Percentiles rank a stretch among this genome's conserved stretches.
phyloP scores from a whole-genome alignment of 164 flowering plant genomes.

The Umbilicus rupestris region DNA sequence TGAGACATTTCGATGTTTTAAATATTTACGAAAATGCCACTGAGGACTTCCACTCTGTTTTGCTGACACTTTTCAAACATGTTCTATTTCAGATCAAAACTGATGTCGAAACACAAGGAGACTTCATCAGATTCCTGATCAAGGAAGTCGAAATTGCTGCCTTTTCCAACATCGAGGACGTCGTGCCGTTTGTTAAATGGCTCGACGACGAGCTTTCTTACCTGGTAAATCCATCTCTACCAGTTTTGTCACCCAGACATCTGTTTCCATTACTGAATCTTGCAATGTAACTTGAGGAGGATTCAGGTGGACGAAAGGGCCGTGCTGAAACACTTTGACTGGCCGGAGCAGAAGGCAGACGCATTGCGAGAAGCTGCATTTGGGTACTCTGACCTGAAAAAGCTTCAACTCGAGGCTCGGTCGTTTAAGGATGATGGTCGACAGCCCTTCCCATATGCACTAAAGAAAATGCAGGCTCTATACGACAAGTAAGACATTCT shows the following conservation, averaged over 20 bases:
- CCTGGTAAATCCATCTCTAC: slow-evolving; percentile 32
- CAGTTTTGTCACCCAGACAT: too few species aligned
- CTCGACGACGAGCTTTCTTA: slow-evolving; percentile 94
- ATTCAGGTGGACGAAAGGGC: slow-evolving; percentile 96
- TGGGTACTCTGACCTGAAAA: slow-evolving; percentile 76
- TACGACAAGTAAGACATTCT: slow-evolving; percentile 62
- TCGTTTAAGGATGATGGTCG: slow-evolving; percentile 54
- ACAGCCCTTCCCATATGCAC: slow-evolving; percentile 57
- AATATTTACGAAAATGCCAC: slow-evolving; percentile 24
- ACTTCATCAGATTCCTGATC: slow-evolving; percentile 82
- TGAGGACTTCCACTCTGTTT: background rate
- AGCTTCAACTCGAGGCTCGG: slow-evolving; percentile 64
- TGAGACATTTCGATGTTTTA: slow-evolving; percentile 24
- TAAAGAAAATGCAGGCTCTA: slow-evolving; percentile 74
- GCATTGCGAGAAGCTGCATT: slow-evolving; percentile 92
- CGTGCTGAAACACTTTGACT: slow-evolving; percentile 85
- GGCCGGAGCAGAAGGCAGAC: slow-evolving; percentile 97
- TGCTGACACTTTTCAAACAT: background rate
- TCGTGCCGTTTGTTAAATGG: slow-evolving; percentile 91
- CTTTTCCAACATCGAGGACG: slow-evolving; percentile 75
- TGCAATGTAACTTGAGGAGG: slow-evolving; percentile 8
- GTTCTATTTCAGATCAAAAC: slow-evolving; percentile 64
- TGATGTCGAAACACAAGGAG: slow-evolving; percentile 94
- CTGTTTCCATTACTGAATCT: background rate
- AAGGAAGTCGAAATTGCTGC: slow-evolving; percentile 79